Base-by-base conservation (phyloP, 345 rosid species). In the Ceriops zippeliana region DNA sequence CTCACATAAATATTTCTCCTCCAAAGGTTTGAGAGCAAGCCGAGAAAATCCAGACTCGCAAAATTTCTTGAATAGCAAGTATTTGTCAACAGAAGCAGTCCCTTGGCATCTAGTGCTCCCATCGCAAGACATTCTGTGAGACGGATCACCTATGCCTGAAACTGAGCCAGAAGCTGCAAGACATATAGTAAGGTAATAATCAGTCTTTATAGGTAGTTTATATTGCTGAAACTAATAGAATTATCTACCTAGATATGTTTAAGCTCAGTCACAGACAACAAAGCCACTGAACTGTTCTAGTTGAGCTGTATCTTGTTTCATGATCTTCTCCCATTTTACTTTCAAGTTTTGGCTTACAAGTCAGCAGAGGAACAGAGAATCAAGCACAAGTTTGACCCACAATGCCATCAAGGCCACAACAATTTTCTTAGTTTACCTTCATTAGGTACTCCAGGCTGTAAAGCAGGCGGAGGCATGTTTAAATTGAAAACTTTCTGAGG, bases 11-110 rank as follows among this genome's bases (percentile, higher is more conserved):
- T 83, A 73, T 53, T 75, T 79, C 77, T 83, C 86, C 74, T 47
- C 77, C 69, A 71, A 73, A 61, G 83, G 87, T 54, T 83, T 70
- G 69, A 93, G 85, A 70, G 81, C 86, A 52, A 91, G 89, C 66
- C 86, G 86, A 57, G 83, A 78, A 69, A 93, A 82, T 74, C 95
- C 98, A 62, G 96, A 85, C 74, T 58, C 52, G 69, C 85, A 73
- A 66, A 84, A 91, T 75, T 83, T 83, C 79, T 83, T 82, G 68
- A 91, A 89, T 27, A 84, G 84, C 19, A 80, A 68, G 80, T n/a
- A 82, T 37, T 76, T 84, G 70, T 80, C 76, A n/a, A 71, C 68
- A 47, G 60, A 65, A 51, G 58, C 60, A 58, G 67, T 63, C 63
- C 49, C 64, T 59, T 76, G 72, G 57, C 63, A 70, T 75, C 58